Base-by-base conservation (phyloP, 1,284 basidiomycete genomes). In the Malassezia pachydermatis region DNA sequence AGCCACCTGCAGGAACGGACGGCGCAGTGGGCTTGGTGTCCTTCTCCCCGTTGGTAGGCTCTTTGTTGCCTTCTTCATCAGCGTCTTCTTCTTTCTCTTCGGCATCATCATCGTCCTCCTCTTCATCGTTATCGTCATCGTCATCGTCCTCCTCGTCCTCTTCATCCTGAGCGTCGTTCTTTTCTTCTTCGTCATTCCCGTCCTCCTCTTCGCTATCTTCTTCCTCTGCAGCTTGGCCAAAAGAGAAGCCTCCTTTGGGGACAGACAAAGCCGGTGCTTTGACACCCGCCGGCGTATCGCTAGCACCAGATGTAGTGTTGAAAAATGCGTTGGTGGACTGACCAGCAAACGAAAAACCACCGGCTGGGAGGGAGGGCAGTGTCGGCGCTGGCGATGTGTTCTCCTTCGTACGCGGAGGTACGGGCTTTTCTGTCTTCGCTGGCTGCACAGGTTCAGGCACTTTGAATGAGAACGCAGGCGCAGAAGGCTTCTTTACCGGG, bases 231-330 rank as follows among this genome's bases (percentile, higher is more conserved):
- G 40, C 23, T 13, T 42, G n/a, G n/a, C n/a, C 51, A 42, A 54
- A 54, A 8, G 51, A 30, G 33, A 54, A 54, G 17, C 51, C 51
- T 5, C 47, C 47, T 2, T 16, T 11, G 19, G 51, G 51, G 13
- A 54, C 32, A 5, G 35, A 22, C 14, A 51, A 41, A 4, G 48
- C 33, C 5, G 48, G 48, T 11, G 42, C 34, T 28, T 46, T 46
- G n/a, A 22, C 25, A 17, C 32, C 41, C 2, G 28, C 20, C 7
- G 25, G 20, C 6, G 34, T 13, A 1, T 37, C 5, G 5, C 20
- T 8, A 9, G 43, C 16, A 11, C 19, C 1, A 6, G 29, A 2
- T n/a, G n/a, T n/a, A n/a, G n/a, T n/a, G 16, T 45, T 5, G n/a
- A 39, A 24, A 20, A 50, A 14, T 4, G 34, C 4, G 2, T 11